Evolutionary conservation across 1,284 basidiomycete species (phyloP).

Genomic region (Marasmius fiardii): DNA sequence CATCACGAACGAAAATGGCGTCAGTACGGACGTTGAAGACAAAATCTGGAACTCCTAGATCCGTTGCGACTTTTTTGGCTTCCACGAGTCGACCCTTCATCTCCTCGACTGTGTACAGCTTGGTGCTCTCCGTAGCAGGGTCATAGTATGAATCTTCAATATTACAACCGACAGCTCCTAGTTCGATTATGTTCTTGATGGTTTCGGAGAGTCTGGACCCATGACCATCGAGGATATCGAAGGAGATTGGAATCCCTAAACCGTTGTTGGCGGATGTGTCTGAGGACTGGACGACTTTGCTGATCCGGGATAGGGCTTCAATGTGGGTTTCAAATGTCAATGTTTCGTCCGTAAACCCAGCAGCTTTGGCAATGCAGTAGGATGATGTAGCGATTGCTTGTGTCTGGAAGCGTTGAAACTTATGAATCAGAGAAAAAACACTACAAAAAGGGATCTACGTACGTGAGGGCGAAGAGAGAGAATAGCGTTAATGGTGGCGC

Average conservation of each 20-base stretch:
- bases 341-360: constrained; percentile 1
- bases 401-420: not conserved
- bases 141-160: constrained; percentile 5
- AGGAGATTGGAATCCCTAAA: not conserved
- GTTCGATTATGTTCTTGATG: constrained; percentile 2
- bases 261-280: not conserved
- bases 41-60: constrained; percentile 6
- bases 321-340: constrained; percentile 1
- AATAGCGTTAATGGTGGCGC: not conserved
- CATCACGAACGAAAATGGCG: constrained; percentile 1
- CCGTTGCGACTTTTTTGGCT: constrained; percentile 5
- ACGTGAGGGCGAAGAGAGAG: constrained; percentile 4
- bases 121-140: not conserved
- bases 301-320: not conserved
- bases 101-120: not conserved
- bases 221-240: constrained; percentile 4
- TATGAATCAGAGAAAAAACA: not conserved
- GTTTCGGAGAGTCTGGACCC: not conserved
- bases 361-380: not conserved
- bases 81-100: constrained; percentile 1
- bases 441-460: not conserved
- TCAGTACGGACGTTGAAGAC: constrained; percentile 7
- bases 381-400: constrained; percentile 5
- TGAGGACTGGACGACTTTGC: not conserved
- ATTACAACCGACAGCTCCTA: constrained; percentile 6